These are phyloP conservation scores for Exophiala sideris DNA, from an alignment of 2,329 filamentous ascomycete species.

Conservation along the genomic window DNA sequence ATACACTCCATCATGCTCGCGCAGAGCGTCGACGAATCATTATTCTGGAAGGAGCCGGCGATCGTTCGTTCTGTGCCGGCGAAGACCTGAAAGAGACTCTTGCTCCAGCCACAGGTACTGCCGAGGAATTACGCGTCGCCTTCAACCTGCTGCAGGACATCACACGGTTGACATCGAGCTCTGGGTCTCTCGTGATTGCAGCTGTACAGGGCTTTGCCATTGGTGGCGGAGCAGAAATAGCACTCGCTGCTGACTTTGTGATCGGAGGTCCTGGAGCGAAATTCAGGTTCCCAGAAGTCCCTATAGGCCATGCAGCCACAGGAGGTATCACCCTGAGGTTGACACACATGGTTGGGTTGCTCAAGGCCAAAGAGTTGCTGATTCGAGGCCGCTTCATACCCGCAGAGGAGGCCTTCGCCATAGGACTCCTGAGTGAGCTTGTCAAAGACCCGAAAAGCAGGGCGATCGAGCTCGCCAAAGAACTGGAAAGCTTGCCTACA, in stretches of 20 bases:
- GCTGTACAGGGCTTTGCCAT: constrained; percentile 17
- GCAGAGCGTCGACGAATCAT: constrained; percentile 1
- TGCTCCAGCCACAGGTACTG: constrained; percentile 9
- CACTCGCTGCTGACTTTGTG: constrained; percentile 17
- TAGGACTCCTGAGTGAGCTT: constrained; percentile 13
- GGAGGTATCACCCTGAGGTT: constrained; percentile 18
- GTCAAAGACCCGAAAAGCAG: constrained; percentile 13
- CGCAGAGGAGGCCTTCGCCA: constrained; percentile 10
- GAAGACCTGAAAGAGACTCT: constrained; percentile 18
- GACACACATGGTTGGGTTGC: constrained; percentile 12
- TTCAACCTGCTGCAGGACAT: constrained; percentile 18
- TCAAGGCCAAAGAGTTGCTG: constrained; percentile 13
- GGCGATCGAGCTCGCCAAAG: constrained; percentile 10
- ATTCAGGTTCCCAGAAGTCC: constrained; percentile 14
- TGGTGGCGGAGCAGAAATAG: constrained; percentile 18
- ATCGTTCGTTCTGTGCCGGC: constrained; percentile 16
- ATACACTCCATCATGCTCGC: background rate
- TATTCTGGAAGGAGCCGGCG: constrained; percentile 10
- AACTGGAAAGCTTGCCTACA: constrained; percentile 10
- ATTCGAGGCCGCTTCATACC: constrained; percentile 7
- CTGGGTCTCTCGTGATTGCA: constrained; percentile 5
- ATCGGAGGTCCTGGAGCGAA: constrained; percentile 16
- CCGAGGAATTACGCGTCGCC: constrained; percentile 7
- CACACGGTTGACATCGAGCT: constrained; percentile 8
- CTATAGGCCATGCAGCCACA: constrained; percentile 17